Evolutionary conservation across 306 rosid genomes (phyloP), one percentile per base, ranked within the genome.

Genomic region (Lathyrus oleraceus): DNA sequence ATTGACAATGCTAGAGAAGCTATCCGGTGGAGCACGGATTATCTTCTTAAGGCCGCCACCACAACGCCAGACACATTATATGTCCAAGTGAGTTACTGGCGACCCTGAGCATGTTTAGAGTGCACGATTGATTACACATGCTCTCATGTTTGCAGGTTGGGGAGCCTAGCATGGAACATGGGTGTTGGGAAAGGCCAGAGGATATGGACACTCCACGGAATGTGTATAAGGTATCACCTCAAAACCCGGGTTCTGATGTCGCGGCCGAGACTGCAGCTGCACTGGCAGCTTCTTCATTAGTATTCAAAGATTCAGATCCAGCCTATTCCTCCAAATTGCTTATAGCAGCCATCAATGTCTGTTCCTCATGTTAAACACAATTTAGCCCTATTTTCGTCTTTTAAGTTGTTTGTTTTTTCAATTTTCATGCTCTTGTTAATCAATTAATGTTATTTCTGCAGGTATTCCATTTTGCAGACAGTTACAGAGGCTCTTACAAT

Each of bases 201-300:
- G 98, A 89, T 65, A 92, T 88, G 96, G 95, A 89, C 78, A 89
- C 98, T 1, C 89, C 92, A 0, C 85, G 96, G 8, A 82, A 69
- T 6, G 96, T 81, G n/a, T 90, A 92, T 70, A 90, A 85, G 73
- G 86, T 92, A n/a, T 78, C 89, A 2, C 14, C 89, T 64, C 86
- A 86, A 76, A 90, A 69, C 49, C 96, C 98, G 35, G 96, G 98
- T 4, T 90, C 98, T 1, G 96, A 92, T 74, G 96, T 90, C 0
- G 98, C 98, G n/a, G 88, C 93, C 1, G 98, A 88, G 76, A 90
- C 96, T 0, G 96, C 96, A 15, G 98, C 98, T 8, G 93, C 96
- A 38, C 56, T 92, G 71, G 96, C 96, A 47, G 98, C 96, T 23
- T 86, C 98, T 73, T 88, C 98, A 25, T 61, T 90, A 5, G 98